These are phyloP conservation scores for Pinus tabuliformis DNA, from an alignment of 75 land plant genomes.

Conservation along the genomic window DNA sequence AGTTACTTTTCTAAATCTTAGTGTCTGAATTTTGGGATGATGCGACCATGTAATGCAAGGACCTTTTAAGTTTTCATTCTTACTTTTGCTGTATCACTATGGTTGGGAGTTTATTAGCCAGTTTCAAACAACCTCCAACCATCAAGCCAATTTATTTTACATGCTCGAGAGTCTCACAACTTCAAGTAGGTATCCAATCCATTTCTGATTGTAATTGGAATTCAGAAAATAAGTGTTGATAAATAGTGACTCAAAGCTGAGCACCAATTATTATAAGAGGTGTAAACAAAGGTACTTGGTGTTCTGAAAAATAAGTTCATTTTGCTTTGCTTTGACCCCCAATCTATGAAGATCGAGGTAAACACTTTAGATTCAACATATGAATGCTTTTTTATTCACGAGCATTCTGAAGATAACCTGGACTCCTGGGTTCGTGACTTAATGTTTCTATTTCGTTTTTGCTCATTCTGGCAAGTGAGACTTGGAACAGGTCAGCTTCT, in stretches of 20 bases:
- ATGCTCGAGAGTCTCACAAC: slow-evolving; percentile 9
- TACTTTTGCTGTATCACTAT: slow-evolving; percentile 5
- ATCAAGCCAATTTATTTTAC: slow-evolving; percentile 3
- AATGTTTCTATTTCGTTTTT: slow-evolving; percentile 13
- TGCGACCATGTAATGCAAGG: neutral
- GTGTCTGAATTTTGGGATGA: neutral
- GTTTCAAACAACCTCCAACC: slow-evolving; percentile 10
- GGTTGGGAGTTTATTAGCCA: slow-evolving; percentile 10
- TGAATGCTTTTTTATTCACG: slow-evolving; percentile 9
- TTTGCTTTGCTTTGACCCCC: slow-evolving; percentile 1
- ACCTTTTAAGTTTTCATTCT: slow-evolving; percentile 8
- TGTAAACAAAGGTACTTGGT: neutral
- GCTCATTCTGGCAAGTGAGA: slow-evolving; percentile 14
- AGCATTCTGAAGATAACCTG: slow-evolving; percentile 10
- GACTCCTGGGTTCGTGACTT: slow-evolving; percentile 10
- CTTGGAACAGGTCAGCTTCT: slow-evolving; percentile 13
- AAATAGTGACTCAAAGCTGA: neutral
- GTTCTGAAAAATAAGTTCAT: slow-evolving; percentile 1
- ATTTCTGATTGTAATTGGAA: slow-evolving; percentile 21
- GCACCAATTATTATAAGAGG: neutral
- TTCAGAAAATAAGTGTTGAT: slow-evolving; percentile 12
- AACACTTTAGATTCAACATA: slow-evolving; percentile 7
- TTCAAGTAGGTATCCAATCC: slow-evolving; percentile 47
- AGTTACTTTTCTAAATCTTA: neutral
- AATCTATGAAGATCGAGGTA: slow-evolving; percentile 6